Percentiles rank a stretch among this genome's conserved stretches.
phyloP scores from a whole-genome alignment of 2,329 filamentous ascomycete genomes.

The Curvularia hawaiiensis region DNA sequence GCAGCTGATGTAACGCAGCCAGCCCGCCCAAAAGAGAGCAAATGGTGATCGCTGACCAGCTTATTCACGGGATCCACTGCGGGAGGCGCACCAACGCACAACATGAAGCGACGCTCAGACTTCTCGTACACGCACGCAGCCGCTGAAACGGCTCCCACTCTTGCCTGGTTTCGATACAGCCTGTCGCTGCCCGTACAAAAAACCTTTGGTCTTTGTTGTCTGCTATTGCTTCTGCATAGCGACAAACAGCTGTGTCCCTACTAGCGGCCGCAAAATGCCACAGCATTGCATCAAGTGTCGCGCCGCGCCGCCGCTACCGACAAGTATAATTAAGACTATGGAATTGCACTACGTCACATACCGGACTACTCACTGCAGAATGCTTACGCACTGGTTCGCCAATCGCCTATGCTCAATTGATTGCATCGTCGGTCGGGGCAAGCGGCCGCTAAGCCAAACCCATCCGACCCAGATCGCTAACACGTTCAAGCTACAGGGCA shows the following conservation, averaged over 20 bases:
- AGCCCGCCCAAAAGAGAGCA: constrained; percentile 2
- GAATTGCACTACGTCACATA: neutral
- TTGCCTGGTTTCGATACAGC: constrained; percentile 11
- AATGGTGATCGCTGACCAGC: constrained; percentile 15
- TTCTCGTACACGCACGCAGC: neutral
- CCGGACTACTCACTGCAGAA: constrained; percentile 3
- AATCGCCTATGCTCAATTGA: constrained; percentile 4
- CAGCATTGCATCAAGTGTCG: neutral
- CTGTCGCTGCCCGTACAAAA: constrained; percentile 10
- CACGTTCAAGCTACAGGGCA: neutral
- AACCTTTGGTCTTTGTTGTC: constrained; percentile 11
- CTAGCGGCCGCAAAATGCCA: neutral
- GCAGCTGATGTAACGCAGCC: constrained; percentile 19
- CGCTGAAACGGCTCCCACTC: constrained; percentile 17
- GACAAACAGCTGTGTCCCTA: constrained; percentile 9
- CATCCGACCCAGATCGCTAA: neutral
- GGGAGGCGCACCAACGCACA: constrained; percentile 1
- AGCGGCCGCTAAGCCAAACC: neutral
- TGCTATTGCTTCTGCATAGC: constrained; percentile 2
- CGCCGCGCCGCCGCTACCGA: neutral
- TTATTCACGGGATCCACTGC: constrained; percentile 18
- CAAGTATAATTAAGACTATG: neutral
- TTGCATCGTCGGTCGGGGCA: constrained; percentile 1
- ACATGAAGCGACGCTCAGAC: constrained; percentile 4
- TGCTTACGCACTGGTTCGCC: constrained; percentile 6